Conservation (phyloP, 2,329 filamentous ascomycete genomes). For the Exophiala viscosa region DNA sequence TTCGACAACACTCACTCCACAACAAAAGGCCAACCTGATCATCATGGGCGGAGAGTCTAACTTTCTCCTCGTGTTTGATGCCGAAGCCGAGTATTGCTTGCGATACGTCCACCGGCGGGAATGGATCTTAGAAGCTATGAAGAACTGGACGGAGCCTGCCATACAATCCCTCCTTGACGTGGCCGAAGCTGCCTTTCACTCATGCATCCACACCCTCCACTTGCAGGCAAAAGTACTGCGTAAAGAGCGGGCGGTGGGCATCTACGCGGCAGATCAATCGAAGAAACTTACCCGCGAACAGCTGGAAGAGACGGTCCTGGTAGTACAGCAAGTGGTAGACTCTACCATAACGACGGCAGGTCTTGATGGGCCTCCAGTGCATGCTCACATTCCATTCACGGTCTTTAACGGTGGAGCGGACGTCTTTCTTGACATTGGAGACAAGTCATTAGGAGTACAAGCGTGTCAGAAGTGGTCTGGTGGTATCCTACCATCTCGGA, state of each 20-base stretch:
- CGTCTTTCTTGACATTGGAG: conserved; percentile 97
- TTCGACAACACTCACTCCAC: conserved; percentile 56
- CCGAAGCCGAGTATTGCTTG: conserved; percentile 63
- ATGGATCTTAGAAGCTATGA: conserved; percentile 59
- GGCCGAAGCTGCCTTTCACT: conserved; percentile 76
- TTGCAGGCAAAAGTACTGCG: conserved; percentile 71
- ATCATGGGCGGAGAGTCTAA: conserved; percentile 96
- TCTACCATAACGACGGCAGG: conserved; percentile 58
- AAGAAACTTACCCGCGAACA: conserved; percentile 77
- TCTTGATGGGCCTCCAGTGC: conserved; percentile 2
- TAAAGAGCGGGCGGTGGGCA: conserved; percentile 82
- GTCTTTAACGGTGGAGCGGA: conserved; percentile 98
- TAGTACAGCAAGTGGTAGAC: conserved; percentile 89
- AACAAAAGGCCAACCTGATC: conserved; percentile 73
- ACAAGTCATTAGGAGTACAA: conserved; percentile 93
- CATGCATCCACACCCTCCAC: conserved; percentile 74
- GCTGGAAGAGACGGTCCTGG: conserved; percentile 91
- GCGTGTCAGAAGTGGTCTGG: conserved; percentile 91
- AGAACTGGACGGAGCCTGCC: conserved; percentile 55
- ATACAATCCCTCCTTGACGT: conserved; percentile 81
- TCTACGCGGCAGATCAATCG: conserved; percentile 59
- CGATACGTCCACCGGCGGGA: conserved; percentile 56
- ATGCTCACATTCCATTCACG: conserved; percentile 70
- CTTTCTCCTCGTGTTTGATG: conserved; percentile 81
- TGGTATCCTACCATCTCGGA: conserved; percentile 57